Evolutionary conservation across 2,329 filamentous ascomycete genomes (phyloP).

Genomic region (Onygenales sp.): DNA sequence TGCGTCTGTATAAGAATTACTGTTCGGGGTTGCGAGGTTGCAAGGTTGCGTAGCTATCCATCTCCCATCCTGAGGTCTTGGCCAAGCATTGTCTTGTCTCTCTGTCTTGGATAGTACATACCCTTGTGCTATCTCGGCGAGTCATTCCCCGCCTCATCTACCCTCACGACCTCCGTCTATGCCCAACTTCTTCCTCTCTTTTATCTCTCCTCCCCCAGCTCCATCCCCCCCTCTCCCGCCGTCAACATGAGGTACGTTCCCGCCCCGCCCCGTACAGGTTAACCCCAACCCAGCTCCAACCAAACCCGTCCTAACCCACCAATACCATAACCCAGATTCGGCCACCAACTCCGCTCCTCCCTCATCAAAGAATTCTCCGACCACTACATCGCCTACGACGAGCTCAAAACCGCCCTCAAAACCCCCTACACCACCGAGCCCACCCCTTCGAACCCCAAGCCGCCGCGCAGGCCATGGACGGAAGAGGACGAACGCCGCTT

Average conservation of each 20-base stretch:
- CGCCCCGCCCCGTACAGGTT: background rate
- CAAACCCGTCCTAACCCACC: background rate
- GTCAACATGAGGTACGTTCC: background rate
- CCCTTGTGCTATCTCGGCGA: no score
- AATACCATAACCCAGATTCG: conserved; percentile 53
- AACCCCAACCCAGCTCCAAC: background rate
- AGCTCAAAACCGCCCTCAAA: conserved; percentile 79
- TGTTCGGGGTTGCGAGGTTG: no score
- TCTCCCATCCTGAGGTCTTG: no score
- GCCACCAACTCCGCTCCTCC: conserved; percentile 90
- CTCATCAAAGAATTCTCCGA: conserved; percentile 95
- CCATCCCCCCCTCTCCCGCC: background rate
- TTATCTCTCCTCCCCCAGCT: background rate
- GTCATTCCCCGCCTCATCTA: background rate
- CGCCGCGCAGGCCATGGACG: conserved; percentile 61
- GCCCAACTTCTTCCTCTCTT: background rate
- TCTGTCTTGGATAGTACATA: no score
- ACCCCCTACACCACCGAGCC: conserved; percentile 51
- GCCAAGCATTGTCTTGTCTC: no score
- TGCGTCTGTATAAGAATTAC: no score
- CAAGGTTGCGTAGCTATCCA: no score
- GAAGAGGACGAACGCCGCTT: conserved; percentile 89
- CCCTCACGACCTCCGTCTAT: background rate
- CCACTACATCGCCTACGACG: conserved; percentile 98
- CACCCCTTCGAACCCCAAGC: conserved; percentile 36